A percentile compares a stretch with the other conserved stretches of the same genome.
Conservation (phyloP, 1,139 yeast species). For the Pichia sp. region DNA sequence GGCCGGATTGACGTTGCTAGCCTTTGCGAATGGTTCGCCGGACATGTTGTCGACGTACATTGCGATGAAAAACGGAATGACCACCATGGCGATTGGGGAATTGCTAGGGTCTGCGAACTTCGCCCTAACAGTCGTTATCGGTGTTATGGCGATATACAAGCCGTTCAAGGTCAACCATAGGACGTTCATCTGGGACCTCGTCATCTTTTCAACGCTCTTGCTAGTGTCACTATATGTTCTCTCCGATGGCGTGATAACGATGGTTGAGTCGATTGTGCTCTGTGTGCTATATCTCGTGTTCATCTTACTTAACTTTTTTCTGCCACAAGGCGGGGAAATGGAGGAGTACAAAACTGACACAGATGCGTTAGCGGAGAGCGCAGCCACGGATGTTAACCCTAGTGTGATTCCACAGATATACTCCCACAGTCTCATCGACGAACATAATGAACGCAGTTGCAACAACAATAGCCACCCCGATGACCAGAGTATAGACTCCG, state of each 20-base stretch:
- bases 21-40: slow-evolving; percentile 90
- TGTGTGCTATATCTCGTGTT: slow-evolving; percentile 39
- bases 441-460: not conserved
- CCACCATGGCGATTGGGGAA: slow-evolving; percentile 82
- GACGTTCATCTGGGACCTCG: slow-evolving; percentile 42
- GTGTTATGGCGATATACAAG: slow-evolving; percentile 62
- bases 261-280: slow-evolving; percentile 46
- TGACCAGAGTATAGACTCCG: not conserved
- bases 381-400: not conserved
- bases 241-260: slow-evolving; percentile 47
- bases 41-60: slow-evolving; percentile 82
- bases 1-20: slow-evolving; percentile 82
- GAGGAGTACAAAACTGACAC: not conserved
- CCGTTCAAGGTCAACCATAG: slow-evolving; percentile 53
- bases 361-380: not conserved
- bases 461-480: not conserved
- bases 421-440: not conserved
- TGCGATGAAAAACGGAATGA: slow-evolving; percentile 66
- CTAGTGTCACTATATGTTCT: slow-evolving; percentile 40
- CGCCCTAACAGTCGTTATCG: slow-evolving; percentile 70
- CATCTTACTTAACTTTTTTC: slow-evolving; percentile 31
- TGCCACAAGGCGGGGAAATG: slow-evolving; percentile 17
- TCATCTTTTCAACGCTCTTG: slow-evolving; percentile 23
- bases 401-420: not conserved
- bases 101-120: slow-evolving; percentile 80